Base-by-base conservation (phyloP, 768 basidiomycete genomes). In the Lentinula aciculospora region DNA sequence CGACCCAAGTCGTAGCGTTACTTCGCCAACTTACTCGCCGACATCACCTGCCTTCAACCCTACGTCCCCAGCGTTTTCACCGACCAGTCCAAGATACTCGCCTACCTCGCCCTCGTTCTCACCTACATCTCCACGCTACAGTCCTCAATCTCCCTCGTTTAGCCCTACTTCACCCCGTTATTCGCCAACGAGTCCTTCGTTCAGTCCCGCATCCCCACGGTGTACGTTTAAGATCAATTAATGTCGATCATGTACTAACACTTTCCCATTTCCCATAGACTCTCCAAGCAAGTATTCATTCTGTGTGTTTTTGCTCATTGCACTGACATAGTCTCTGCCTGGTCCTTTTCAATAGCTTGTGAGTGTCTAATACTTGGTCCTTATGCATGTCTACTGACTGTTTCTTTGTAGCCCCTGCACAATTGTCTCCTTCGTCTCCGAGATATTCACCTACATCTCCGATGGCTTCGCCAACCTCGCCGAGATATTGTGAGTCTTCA, bases 401-500 rank as follows among this genome's bases (percentile, higher is more conserved):
- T 57, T 50, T 56, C 59, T 60, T 60, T n/a, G 37, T 55, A 88
- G 88, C 90, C 4, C 89, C 91, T 32, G 81, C 84, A 23, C 86
- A 90, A 56, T 81, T 89, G 76, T 94, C 94, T 7, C 94, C 93
- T 0, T 85, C 94, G 3, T 94, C 92, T 29, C 94, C 94, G 6
- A 91, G 88, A 65, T 97, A 94, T 71, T 94, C 92, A 10, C 95
- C 95, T 2, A 93, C 95, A 0, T 95, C 93, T 3, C 95, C 95
- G n/a, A 74, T 80, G 69, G 83, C 87, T 7, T 94, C 92, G 2
- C 94, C 94, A 0, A 82, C 94, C 2, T 95, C 93, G 34, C 95
- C 95, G 56, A 91, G 89, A 81, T 93, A 92, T 69, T 93, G 92
- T 92, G 72, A 62, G 90, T 10, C 23, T 50, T 21, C 23, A 12